Evolutionary conservation across 495 filamentous ascomycete species (phyloP).

Genomic region (Parachaetomium inaequale): DNA sequence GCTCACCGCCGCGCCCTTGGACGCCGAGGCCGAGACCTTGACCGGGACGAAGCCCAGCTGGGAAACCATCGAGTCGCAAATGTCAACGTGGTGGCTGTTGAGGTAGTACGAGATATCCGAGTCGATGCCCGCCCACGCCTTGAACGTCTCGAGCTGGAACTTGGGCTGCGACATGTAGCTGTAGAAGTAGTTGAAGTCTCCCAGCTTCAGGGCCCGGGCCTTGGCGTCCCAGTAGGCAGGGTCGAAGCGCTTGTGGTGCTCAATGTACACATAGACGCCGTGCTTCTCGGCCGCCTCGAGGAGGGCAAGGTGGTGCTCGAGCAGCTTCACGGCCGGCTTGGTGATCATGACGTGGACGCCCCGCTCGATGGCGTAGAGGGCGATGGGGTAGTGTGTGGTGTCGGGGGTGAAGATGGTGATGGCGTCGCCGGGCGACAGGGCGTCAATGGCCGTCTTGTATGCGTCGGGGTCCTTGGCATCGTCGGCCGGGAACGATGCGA

Average conservation of each 20-base stretch:
- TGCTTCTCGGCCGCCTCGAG: slow-evolving; percentile 67
- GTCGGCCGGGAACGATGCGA: slow-evolving; percentile 75
- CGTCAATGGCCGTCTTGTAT: slow-evolving; percentile 88
- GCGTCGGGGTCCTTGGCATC: slow-evolving; percentile 68
- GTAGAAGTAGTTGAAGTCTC: slow-evolving; percentile 98
- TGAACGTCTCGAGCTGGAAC: slow-evolving; percentile 89
- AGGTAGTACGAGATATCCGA: slow-evolving; percentile 93
- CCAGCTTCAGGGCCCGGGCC: slow-evolving; percentile 68
- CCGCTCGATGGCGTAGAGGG: slow-evolving; percentile 84
- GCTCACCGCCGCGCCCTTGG: slow-evolving; percentile 63
- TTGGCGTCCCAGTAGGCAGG: slow-evolving; percentile 84
- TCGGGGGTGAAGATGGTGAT: slow-evolving; percentile 98
- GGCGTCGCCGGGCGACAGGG: slow-evolving; percentile 74
- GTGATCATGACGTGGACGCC: slow-evolving; percentile 88
- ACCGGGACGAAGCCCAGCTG: slow-evolving; percentile 65
- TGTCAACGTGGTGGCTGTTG: slow-evolving; percentile 89
- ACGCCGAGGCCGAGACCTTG: slow-evolving; percentile 72
- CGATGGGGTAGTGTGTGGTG: slow-evolving; percentile 91
- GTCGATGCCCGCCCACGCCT: slow-evolving; percentile 88
- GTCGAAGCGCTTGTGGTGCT: slow-evolving; percentile 96
- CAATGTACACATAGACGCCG: slow-evolving; percentile 86
- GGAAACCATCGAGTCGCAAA: slow-evolving; percentile 84
- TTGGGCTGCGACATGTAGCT: slow-evolving; percentile 96
- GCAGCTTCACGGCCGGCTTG: slow-evolving; percentile 86
- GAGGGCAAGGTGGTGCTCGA: slow-evolving; percentile 73